Percentiles rank a stretch among this genome's conserved stretches.
phyloP scores from a whole-genome alignment of 2,329 filamentous ascomycete genomes.

The Cordyceps militaris region DNA sequence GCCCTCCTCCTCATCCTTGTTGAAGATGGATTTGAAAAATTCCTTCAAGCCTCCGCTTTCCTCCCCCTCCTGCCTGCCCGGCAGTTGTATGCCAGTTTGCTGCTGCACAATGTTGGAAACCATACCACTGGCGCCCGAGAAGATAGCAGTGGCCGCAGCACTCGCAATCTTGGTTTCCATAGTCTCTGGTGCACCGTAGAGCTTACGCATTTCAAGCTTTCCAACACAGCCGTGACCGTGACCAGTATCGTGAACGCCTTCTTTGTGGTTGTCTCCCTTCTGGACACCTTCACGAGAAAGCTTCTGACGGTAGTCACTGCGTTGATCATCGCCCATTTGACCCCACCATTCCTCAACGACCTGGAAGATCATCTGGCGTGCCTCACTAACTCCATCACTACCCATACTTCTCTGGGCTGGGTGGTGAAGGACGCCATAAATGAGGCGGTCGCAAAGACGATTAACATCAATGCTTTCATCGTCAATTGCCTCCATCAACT shows the following conservation, averaged over 20 bases:
- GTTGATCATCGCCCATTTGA: conserved; percentile 53
- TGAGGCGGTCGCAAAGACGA: conserved; percentile 66
- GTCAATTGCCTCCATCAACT: conserved; percentile 83
- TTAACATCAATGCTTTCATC: conserved; percentile 64
- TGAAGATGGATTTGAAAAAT: conserved; percentile 62
- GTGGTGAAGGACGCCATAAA: conserved; percentile 79
- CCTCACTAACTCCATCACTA: conserved; percentile 62
- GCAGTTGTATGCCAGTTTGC: conserved; percentile 38
- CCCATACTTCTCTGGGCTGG: conserved; percentile 69
- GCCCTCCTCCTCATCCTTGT: conserved; percentile 53
- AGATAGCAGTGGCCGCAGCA: conserved; percentile 48
- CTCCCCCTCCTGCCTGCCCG: conserved; percentile 34
- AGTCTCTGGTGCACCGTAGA: conserved; percentile 42
- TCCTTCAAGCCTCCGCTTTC: conserved; percentile 61
- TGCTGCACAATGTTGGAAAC: conserved; percentile 40
- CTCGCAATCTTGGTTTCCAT: conserved; percentile 50
- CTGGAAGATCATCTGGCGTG: conserved; percentile 70
- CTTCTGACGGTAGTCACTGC: conserved; percentile 63
- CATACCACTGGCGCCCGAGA: conserved; percentile 50
- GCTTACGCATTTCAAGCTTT: conserved; percentile 72
- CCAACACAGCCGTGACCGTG: conserved; percentile 77
- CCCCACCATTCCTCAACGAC: conserved; percentile 80
- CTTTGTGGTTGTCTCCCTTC: conserved; percentile 76
- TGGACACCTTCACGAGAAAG: conserved; percentile 72
- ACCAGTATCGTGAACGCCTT: conserved; percentile 74